A percentile compares a stretch with the other conserved stretches of the same genome.
These are phyloP conservation scores for Choricystis sp. DNA, from an alignment of 139 green algal genomes.

Conservation along the genomic window DNA sequence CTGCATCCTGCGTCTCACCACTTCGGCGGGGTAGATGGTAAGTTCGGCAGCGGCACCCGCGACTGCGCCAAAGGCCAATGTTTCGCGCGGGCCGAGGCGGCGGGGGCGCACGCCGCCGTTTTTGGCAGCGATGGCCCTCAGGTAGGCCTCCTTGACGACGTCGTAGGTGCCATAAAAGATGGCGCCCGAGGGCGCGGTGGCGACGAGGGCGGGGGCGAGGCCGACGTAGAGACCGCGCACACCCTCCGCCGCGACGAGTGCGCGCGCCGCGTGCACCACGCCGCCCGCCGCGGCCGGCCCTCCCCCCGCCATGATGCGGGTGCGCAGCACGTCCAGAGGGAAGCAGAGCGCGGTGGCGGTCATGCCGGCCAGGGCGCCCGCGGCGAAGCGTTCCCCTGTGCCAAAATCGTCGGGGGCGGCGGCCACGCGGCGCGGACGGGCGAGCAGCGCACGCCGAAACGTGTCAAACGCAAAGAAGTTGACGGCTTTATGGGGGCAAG, in stretches of 20 bases:
- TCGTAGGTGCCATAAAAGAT: slow-evolving; percentile 75
- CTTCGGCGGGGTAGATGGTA: slow-evolving; percentile 49
- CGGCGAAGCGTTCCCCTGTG: slow-evolving; percentile 14
- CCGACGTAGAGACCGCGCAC: slow-evolving; percentile 44
- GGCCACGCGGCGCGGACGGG: too few relatives aligned
- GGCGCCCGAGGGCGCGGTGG: slow-evolving; percentile 54
- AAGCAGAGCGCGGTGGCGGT: slow-evolving; percentile 56
- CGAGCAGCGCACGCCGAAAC: not conserved
- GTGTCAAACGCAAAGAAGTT: not conserved
- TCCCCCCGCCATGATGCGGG: slow-evolving; percentile 48
- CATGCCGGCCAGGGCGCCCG: slow-evolving; percentile 36
- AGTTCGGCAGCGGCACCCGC: slow-evolving; percentile 37
- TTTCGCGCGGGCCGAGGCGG: slow-evolving; percentile 13
- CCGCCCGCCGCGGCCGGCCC: slow-evolving; percentile 13
- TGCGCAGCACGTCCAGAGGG: slow-evolving; percentile 60
- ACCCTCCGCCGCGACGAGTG: slow-evolving; percentile 42
- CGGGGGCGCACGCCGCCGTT: not conserved
- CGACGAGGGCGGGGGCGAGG: slow-evolving; percentile 44
- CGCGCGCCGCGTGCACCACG: slow-evolving; percentile 22
- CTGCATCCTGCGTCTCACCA: slow-evolving; percentile 56
- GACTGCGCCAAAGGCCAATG: slow-evolving; percentile 41
- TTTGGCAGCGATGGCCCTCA: not conserved
- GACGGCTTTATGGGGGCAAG: slow-evolving; percentile 15
- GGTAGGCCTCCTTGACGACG: slow-evolving; percentile 32
- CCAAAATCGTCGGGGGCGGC: not conserved